These are phyloP conservation scores for Oidiodendron maius DNA, from an alignment of 495 filamentous ascomycete genomes.

Conservation along the genomic window DNA sequence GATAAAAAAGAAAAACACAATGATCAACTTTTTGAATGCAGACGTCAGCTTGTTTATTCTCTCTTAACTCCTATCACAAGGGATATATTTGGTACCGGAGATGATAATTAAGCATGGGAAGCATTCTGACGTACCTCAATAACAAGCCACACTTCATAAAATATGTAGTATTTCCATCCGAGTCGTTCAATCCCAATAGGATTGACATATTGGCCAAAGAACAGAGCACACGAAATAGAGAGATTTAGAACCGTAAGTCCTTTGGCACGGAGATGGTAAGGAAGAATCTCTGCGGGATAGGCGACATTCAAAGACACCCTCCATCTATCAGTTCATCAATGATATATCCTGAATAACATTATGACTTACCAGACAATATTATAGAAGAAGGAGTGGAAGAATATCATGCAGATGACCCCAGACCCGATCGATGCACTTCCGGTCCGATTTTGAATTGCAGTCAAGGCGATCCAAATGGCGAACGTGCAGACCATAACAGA, in stretches of 20 bases:
- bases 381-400: slow-evolving; percentile 1
- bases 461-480: slow-evolving; percentile 8
- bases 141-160: slow-evolving; percentile 7
- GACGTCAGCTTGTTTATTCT: no score
- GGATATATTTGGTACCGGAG: background rate
- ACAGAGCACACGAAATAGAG: background rate
- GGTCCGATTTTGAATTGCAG: slow-evolving; percentile 8
- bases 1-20: slow-evolving; percentile 66
- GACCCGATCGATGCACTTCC: background rate
- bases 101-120: background rate
- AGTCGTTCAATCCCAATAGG: slow-evolving; percentile 27
- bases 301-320: slow-evolving; percentile 45
- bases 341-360: background rate
- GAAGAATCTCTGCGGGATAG: slow-evolving; percentile 29
- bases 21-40: no score
- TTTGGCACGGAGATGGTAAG: slow-evolving; percentile 25
- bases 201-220: slow-evolving; percentile 36
- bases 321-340: background rate
- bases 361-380: background rate
- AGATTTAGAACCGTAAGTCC: slow-evolving; percentile 1
- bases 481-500: slow-evolving; percentile 11
- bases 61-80: no score
- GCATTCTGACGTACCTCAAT: slow-evolving; percentile 1
- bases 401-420: slow-evolving; percentile 1
- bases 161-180: slow-evolving; percentile 34